A percentile compares a stretch with the other conserved stretches of the same genome.
Evolutionary conservation across 805 yeast species (phyloP).

Genomic region (Wickerhamiella galacta): DNA sequence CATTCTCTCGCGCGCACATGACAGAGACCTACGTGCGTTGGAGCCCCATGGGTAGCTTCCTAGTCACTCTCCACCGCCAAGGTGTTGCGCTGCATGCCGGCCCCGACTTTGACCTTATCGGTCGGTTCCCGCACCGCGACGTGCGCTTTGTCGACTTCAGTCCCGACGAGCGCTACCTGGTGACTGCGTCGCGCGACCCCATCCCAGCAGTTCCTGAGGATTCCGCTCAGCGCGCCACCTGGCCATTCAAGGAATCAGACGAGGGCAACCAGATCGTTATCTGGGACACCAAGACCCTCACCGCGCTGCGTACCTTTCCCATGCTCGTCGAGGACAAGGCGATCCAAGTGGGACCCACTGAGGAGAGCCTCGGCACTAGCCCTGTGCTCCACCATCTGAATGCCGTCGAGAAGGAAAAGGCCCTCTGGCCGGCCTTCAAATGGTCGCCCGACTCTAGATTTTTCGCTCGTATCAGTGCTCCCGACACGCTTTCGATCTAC

Average conservation of each 20-base stretch:
- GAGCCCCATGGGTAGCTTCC: conserved; percentile 84
- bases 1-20: conserved; percentile 65
- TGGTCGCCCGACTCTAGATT: conserved; percentile 89
- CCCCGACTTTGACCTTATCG: conserved; percentile 49
- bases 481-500: conserved; percentile 70
- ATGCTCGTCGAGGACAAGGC: conserved; percentile 40
- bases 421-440: conserved; percentile 89
- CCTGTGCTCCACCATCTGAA: conserved; percentile 4
- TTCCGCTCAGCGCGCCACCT: conserved; percentile 40
- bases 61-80: conserved; percentile 78
- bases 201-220: conserved; percentile 52
- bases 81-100: conserved; percentile 98
- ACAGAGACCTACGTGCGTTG: conserved; percentile 76
- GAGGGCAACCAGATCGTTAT: conserved; percentile 87
- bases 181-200: conserved; percentile 79
- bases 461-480: conserved; percentile 91
- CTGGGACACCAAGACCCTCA: conserved; percentile 78
- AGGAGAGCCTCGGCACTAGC: conserved; percentile 6
- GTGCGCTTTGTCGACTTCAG: conserved; percentile 83
- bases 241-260: conserved; percentile 73
- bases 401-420: conserved; percentile 35
- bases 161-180: conserved; percentile 78
- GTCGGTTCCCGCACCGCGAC: conserved; percentile 72
- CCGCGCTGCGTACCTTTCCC: conserved; percentile 80
- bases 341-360: conserved; percentile 9